phyloP scores from a whole-genome alignment of 495 filamentous ascomycete species.

The Penicillium lagena region DNA sequence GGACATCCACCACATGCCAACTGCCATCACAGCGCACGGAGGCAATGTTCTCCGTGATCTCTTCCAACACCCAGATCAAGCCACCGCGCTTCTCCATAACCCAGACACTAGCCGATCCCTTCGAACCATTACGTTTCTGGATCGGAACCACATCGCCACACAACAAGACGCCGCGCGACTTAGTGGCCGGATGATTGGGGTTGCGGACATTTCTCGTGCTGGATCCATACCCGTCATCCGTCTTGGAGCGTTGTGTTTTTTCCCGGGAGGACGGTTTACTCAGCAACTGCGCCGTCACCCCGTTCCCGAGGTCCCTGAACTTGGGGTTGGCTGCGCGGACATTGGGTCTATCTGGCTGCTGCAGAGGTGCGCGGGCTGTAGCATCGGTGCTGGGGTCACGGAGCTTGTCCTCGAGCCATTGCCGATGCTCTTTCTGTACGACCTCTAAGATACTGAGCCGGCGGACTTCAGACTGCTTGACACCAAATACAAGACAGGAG shows the following conservation, averaged over 20 bases:
- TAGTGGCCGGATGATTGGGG: conserved; percentile 55
- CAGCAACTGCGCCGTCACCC: conserved; percentile 78
- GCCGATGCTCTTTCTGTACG: conserved; percentile 75
- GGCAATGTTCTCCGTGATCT: conserved; percentile 92
- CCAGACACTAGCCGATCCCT: conserved; percentile 91
- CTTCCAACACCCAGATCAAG: conserved; percentile 94
- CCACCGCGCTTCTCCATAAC: conserved; percentile 95
- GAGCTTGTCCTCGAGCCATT: conserved; percentile 88
- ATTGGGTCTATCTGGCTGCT: conserved; percentile 28
- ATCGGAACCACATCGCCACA: conserved; percentile 98
- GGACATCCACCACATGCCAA: conserved; percentile 58
- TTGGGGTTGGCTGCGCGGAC: conserved; percentile 34
- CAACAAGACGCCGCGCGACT: conserved; percentile 84
- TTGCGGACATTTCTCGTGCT: conserved; percentile 47
- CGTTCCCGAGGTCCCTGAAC: conserved; percentile 61
- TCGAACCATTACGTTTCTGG: conserved; percentile 85
- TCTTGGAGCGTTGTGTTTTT: conserved; percentile 56
- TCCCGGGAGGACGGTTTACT: conserved; percentile 80
- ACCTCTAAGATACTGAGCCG: conserved; percentile 95
- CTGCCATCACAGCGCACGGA: conserved; percentile 64
- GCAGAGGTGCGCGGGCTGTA: conserved; percentile 32
- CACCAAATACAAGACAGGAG: conserved; percentile 91
- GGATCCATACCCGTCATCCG: conserved; percentile 68
- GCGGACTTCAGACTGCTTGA: conserved; percentile 86
- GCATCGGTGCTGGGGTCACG: conserved; percentile 48